Evolutionary conservation across 805 yeast genomes (phyloP), one percentile per base, ranked within the genome.

Genomic region (Metschnikowia aberdeeniae): DNA sequence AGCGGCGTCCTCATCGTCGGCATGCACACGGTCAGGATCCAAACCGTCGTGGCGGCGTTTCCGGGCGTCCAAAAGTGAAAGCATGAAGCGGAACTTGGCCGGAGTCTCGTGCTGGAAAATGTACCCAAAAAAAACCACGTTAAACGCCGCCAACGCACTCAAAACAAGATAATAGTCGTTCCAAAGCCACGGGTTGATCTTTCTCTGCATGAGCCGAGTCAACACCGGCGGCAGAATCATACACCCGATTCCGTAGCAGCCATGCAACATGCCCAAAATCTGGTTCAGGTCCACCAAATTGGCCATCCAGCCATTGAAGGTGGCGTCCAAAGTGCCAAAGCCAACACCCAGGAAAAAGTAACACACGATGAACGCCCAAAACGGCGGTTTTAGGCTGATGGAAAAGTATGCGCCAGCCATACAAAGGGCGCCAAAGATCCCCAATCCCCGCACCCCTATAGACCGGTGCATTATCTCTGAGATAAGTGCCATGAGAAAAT

Each of bases 271-370:
- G 2, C 82, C 82, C 45, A 78, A 56, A 11, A 78, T 56, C 55
- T 75, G 78, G 59, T 77, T 76, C 6, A 75, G 64, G 51, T 76
- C 75, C 10, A 57, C 64, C 40, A 78, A 61, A 26, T 59, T 58
- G 3, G 81, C 81, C 53, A 76, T 61, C 73, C 79, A 81, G 12
- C 78, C 66, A 53, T 78, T 80, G 54, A 78, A 61, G 8, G 76
- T 63, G 31, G 84, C 77, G 57, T 82, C 88, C 24, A 78, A 51
- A 7, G 74, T 51, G 0, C 89, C 88, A 44, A 68, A 68, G 0
- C 84, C 83, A 34, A 80, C 54, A 0, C 89, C 89, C 38, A 60
- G 58, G 19, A 73, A 52, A 2, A 68, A 54, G 47, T 76, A 71
- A 28, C 68, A 60, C 0, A 64, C 1, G 1, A 75, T 67, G 24